Percentiles rank a stretch among this genome's conserved stretches.
phyloP scores from a whole-genome alignment of 306 rosid species.

The Psophocarpus tetragonolobus region DNA sequence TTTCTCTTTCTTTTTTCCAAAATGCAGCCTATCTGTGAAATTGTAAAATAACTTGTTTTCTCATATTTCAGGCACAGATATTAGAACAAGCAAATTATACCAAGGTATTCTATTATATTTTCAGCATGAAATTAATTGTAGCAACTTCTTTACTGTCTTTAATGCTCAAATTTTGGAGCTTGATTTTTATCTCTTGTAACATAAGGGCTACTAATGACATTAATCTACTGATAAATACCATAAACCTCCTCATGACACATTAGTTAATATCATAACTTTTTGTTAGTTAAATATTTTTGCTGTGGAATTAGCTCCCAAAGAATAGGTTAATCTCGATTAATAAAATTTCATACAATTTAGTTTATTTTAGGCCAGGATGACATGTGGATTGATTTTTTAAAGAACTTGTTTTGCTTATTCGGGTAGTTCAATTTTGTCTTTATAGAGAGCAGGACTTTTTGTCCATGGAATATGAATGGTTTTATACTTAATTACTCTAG shows the following conservation, averaged over 20 bases:
- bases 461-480: background rate
- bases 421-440: background rate
- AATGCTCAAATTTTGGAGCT: slow-evolving; percentile 16
- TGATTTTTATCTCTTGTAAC: slow-evolving; percentile 5
- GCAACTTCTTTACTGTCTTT: slow-evolving; percentile 8
- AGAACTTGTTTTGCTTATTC: background rate
- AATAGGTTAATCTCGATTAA: background rate
- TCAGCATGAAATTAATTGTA: slow-evolving; percentile 20
- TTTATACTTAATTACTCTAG: background rate
- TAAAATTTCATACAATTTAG: background rate
- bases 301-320: background rate
- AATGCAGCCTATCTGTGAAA: slow-evolving; percentile 4
- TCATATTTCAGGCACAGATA: slow-evolving; percentile 58
- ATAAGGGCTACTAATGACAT: background rate
- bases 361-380: slow-evolving; percentile 3
- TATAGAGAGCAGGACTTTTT: background rate
- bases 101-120: slow-evolving; percentile 55
- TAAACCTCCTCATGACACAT: background rate
- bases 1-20: background rate
- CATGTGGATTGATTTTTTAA: background rate
- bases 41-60: slow-evolving; percentile 23
- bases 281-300: background rate
- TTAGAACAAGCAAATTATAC: slow-evolving; percentile 83
- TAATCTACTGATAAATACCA: background rate
- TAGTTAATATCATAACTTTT: slow-evolving; percentile 4